Conservation (phyloP, 192 early-diverging fungal species). For the Piromyces finnis region DNA sequence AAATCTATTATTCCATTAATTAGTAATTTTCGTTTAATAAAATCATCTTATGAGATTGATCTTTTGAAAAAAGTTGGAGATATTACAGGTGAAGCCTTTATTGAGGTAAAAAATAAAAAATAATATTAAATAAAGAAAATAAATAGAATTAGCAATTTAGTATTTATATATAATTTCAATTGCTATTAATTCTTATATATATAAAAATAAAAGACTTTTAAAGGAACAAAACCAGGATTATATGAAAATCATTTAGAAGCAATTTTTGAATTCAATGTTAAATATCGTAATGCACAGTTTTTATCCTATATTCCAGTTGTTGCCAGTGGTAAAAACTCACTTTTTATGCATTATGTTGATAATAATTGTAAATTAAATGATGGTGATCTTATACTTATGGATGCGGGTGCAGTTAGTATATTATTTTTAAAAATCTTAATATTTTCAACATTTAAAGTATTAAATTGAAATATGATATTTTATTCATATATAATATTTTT, state of each 20-base stretch:
- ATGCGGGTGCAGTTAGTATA: slow-evolving; percentile 50
- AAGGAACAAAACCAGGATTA: slow-evolving; percentile 43
- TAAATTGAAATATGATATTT: no score
- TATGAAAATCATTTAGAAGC: slow-evolving; percentile 60
- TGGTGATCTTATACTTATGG: slow-evolving; percentile 73
- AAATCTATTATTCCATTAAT: slow-evolving; percentile 39
- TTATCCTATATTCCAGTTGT: slow-evolving; percentile 93
- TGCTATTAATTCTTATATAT: no score
- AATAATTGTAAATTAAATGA: slow-evolving; percentile 55
- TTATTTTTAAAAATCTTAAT: neutral
- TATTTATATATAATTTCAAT: no score
- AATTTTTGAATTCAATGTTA: slow-evolving; percentile 53
- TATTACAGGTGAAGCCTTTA: slow-evolving; percentile 65
- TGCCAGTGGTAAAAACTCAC: slow-evolving; percentile 73
- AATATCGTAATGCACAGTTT: slow-evolving; percentile 34
- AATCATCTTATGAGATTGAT: slow-evolving; percentile 54
- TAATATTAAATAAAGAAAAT: neutral
- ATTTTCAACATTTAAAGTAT: neutral
- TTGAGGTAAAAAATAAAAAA: slow-evolving; percentile 14
- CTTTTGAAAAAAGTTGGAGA: slow-evolving; percentile 60
- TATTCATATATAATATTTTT: neutral
- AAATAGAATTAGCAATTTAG: no score
- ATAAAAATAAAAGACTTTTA: slow-evolving; percentile 53
- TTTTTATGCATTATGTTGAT: slow-evolving; percentile 87
- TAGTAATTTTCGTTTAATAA: slow-evolving; percentile 57